A percentile compares a stretch with the other conserved stretches of the same genome.
phyloP scores from a whole-genome alignment of 768 basidiomycete species.

The Boletus subcaerulescens region DNA sequence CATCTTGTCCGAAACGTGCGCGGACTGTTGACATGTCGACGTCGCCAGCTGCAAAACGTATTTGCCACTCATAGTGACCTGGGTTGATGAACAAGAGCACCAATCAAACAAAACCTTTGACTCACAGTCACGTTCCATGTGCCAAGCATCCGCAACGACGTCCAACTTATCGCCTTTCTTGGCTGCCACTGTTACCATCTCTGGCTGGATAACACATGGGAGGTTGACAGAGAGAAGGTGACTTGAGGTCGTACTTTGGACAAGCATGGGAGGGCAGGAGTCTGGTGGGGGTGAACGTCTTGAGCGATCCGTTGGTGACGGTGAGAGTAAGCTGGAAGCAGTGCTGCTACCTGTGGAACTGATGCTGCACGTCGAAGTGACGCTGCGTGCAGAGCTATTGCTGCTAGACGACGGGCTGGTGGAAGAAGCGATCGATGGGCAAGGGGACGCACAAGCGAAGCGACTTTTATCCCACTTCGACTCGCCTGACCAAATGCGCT shows the following conservation, averaged over 20 bases:
- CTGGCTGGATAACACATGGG: constrained; percentile 46
- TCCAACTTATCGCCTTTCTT: constrained; percentile 56
- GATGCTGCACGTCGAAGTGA: constrained; percentile 21
- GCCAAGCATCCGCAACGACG: constrained; percentile 62
- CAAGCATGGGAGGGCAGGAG: constrained; percentile 43
- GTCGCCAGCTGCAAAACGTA: constrained; percentile 51
- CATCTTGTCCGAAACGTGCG: constrained; percentile 46
- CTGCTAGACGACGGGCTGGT: constrained; percentile 23
- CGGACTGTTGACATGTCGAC: constrained; percentile 52
- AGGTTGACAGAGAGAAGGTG: constrained; percentile 50
- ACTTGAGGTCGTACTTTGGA: constrained; percentile 37
- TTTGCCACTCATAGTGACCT: constrained; percentile 66
- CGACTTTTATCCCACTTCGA: constrained; percentile 29
- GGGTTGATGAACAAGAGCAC: constrained; percentile 3
- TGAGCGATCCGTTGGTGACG: constrained; percentile 31
- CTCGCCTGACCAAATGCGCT: constrained; percentile 24
- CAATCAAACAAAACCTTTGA: constrained; percentile 7
- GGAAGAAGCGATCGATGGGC: constrained; percentile 25
- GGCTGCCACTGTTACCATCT: constrained; percentile 64
- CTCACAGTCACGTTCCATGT: constrained; percentile 59
- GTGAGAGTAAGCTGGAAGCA: constrained; percentile 14
- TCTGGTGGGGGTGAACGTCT: constrained; percentile 33
- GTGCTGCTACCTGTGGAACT: constrained; percentile 15
- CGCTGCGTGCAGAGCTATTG: constrained; percentile 25
- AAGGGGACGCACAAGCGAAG: constrained; percentile 29